A percentile compares a stretch with the other conserved stretches of the same genome.
Conservation (phyloP, 2,329 filamentous ascomycete species). For the Peltaster fructicola region DNA sequence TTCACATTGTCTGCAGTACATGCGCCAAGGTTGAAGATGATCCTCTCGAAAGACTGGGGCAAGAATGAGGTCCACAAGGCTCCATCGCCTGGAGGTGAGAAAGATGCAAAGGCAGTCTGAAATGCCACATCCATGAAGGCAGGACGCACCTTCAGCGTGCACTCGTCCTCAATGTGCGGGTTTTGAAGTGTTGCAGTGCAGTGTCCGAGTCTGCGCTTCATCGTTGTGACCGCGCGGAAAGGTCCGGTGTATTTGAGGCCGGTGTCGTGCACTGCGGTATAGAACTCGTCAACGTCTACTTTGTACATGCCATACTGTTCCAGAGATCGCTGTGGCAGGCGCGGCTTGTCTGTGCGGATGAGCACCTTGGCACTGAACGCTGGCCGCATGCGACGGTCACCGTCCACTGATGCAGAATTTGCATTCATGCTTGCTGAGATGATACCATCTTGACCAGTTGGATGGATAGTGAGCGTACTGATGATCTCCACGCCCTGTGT, state of each 20-base stretch:
- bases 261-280: constrained; percentile 7
- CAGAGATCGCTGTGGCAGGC: not conserved
- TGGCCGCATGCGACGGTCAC: not conserved
- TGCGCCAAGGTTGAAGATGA: not conserved
- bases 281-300: constrained; percentile 7
- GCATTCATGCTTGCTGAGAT: not conserved
- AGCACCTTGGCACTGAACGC: not conserved
- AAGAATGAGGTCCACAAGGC: constrained; percentile 1
- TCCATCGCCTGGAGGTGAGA: not conserved
- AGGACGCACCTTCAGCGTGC: no score
- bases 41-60: not conserved
- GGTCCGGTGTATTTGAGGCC: constrained; percentile 10
- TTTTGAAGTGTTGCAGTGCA: not conserved
- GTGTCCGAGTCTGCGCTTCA: constrained; percentile 3
- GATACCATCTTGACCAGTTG: constrained; percentile 1
- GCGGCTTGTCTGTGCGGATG: not conserved
- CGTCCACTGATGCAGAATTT: not conserved
- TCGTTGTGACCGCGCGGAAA: constrained; percentile 4
- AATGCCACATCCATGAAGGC: constrained; percentile 1
- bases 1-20: not conserved
- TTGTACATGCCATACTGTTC: constrained; percentile 1
- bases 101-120: constrained; percentile 1
- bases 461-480: no score
- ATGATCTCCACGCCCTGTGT: no score
- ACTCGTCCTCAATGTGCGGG: not conserved